Evolutionary conservation across 2,329 filamentous ascomycete genomes (phyloP).

Genomic region (Ophiognomonia clavigignenti-juglandacearum): DNA sequence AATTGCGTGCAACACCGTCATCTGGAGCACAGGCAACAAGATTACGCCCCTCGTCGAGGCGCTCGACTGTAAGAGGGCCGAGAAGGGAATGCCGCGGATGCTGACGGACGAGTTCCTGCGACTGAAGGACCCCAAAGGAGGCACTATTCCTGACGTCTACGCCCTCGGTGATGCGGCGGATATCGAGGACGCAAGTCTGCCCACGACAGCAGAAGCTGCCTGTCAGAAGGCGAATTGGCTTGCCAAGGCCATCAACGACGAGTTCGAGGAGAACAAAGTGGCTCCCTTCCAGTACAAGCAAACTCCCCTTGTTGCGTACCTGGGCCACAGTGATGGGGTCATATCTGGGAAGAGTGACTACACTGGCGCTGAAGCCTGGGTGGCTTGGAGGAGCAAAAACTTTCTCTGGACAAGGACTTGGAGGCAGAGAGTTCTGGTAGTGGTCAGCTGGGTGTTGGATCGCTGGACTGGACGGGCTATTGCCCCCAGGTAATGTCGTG

Average conservation of each 20-base stretch:
- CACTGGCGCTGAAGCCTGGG: constrained; percentile 12
- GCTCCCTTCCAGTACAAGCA: constrained; percentile 6
- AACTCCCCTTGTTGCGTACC: constrained; percentile 9
- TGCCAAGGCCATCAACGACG: constrained; percentile 6
- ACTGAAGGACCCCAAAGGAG: not conserved
- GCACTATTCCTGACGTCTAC: constrained; percentile 2
- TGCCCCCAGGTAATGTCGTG: constrained; percentile 7
- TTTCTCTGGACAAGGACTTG: constrained; percentile 11
- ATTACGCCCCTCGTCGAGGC: constrained; percentile 3
- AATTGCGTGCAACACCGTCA: constrained; percentile 4
- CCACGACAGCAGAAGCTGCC: constrained; percentile 12
- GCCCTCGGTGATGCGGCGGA: constrained; percentile 13
- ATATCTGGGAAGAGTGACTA: constrained; percentile 13
- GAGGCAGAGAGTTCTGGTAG: constrained; percentile 7
- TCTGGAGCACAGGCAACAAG: constrained; percentile 11
- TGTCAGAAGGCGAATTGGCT: constrained; percentile 15
- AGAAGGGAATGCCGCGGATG: constrained; percentile 8
- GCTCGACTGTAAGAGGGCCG: constrained; percentile 5
- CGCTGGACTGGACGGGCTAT: constrained; percentile 6
- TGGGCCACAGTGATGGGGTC: constrained; percentile 11
- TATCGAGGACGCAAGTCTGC: constrained; percentile 8
- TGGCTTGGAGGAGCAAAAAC: constrained; percentile 13
- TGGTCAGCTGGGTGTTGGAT: constrained; percentile 11
- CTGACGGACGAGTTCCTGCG: constrained; percentile 9
- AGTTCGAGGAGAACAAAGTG: constrained; percentile 1